These are phyloP conservation scores for Takashimella tepidaria DNA, from an alignment of 1,284 basidiomycete species.

Conservation along the genomic window DNA sequence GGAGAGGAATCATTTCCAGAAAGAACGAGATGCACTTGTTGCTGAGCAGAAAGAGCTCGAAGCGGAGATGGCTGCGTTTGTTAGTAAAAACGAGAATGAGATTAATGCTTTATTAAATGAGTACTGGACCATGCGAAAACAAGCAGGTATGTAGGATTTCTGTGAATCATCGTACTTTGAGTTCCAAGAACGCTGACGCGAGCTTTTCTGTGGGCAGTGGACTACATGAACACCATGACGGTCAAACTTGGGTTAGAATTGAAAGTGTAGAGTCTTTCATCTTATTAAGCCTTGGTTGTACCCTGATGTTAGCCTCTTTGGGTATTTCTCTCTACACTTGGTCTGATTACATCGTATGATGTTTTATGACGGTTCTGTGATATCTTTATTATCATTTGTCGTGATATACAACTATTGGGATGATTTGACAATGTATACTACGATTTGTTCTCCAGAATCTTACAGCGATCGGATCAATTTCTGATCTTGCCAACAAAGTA, in stretches of 20 bases:
- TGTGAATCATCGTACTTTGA: too few species aligned
- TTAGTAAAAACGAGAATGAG: conserved; percentile 65
- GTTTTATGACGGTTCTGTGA: too few species aligned
- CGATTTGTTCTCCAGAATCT: too few species aligned
- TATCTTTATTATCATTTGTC: too few species aligned
- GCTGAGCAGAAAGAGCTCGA: conserved; percentile 33
- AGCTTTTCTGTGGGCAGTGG: conserved; percentile 24
- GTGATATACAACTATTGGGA: too few species aligned
- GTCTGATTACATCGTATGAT: too few species aligned
- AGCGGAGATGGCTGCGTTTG: conserved; percentile 64
- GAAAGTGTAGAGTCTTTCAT: neutral
- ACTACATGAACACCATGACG: conserved; percentile 44
- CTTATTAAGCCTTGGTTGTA: too few species aligned
- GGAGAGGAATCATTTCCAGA: conserved; percentile 26
- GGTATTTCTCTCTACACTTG: too few species aligned
- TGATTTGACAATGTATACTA: too few species aligned
- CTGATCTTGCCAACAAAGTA: too few species aligned
- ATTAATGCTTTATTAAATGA: conserved; percentile 69
- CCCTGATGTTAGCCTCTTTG: too few species aligned
- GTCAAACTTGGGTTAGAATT: conserved; percentile 35
- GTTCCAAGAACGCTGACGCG: conserved; percentile 2
- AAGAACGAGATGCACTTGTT: conserved; percentile 23
- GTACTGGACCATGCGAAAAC: conserved; percentile 72
- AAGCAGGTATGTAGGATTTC: conserved; percentile 65
- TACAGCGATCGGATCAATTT: too few species aligned